These are phyloP conservation scores for Akanthomyces uredinophilus DNA, from an alignment of 2,329 filamentous ascomycete species.

Conservation along the genomic window DNA sequence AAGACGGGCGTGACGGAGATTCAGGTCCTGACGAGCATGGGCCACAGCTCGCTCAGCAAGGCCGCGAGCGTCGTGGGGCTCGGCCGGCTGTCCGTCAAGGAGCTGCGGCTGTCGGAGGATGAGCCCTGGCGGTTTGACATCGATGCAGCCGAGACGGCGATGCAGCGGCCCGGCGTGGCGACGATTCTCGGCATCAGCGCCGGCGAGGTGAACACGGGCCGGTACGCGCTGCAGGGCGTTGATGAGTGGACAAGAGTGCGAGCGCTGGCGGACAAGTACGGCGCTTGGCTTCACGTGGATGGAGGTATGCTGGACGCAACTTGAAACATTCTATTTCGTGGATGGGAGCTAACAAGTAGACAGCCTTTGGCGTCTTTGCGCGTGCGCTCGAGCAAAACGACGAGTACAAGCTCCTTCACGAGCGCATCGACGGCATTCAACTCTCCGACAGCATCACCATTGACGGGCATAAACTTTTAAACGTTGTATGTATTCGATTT, in stretches of 20 bases:
- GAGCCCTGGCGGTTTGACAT: slow-evolving; percentile 69
- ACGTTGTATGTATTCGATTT: slow-evolving; percentile 55
- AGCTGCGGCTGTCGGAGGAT: slow-evolving; percentile 45
- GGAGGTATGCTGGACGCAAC: slow-evolving; percentile 45
- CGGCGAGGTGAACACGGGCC: slow-evolving; percentile 86
- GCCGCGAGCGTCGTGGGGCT: slow-evolving; percentile 78
- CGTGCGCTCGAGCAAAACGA: slow-evolving; percentile 54
- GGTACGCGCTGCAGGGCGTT: slow-evolving; percentile 59
- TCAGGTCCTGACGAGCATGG: slow-evolving; percentile 73
- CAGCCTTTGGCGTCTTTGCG: slow-evolving; percentile 80
- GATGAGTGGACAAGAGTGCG: slow-evolving; percentile 61
- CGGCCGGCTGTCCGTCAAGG: slow-evolving; percentile 62
- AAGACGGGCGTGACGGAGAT: slow-evolving; percentile 60
- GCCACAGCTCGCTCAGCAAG: slow-evolving; percentile 80
- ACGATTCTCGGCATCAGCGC: slow-evolving; percentile 77
- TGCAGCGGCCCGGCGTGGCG: slow-evolving; percentile 49
- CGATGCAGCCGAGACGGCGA: slow-evolving; percentile 53
- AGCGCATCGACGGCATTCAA: slow-evolving; percentile 59
- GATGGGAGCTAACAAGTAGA: background rate
- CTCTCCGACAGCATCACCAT: slow-evolving; percentile 82
- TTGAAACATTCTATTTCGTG: too few species aligned
- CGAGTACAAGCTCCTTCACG: slow-evolving; percentile 51
- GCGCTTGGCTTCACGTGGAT: slow-evolving; percentile 85
- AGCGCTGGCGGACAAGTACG: slow-evolving; percentile 63
- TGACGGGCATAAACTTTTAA: slow-evolving; percentile 88